Base-by-base conservation (phyloP, 306 rosid species). In the Vigna radiata region DNA sequence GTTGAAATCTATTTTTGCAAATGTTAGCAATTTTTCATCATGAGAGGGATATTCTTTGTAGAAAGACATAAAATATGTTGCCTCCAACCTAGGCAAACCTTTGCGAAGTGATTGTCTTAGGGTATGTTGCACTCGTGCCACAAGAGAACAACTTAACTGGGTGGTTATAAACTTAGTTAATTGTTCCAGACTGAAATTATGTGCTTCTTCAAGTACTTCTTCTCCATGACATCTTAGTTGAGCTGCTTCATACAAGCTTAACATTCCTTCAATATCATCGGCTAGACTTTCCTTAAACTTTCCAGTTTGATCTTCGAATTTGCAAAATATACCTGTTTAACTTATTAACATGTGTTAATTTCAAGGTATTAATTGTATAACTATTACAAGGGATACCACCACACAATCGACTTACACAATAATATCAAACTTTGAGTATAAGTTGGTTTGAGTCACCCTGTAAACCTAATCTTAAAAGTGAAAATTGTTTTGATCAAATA, bases 1-100 rank as follows among this genome's bases (percentile, higher is more conserved):
- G 52, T 85, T 88, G 75, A 87, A 90, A 72, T 90, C 90, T 5
- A 86, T 1, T 65, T 81, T 90, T 10, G 88, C 87, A 21, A 90
- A 70, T 0, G 59, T 71, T 3, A 88, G 61, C 23, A 90, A 59
- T 44, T 16, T 56, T 43, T 70, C 27, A 36, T 75, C 75, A 7
- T 85, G 86, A 0, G 83, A 81, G 31, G 88, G 73, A 8, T 85
- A 49, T 29, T 85, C 54, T 2, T 83, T 74, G 53, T 90, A 86
- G 8, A 76, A 39, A 3, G 83, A 68, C 6, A 88, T 75, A 36
- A 76, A 85, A 19, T 63, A 5, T 27, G 75, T 70, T 1, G 92
- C 87, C 39, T 73, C 84, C 0, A 84, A 7, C 62, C 92, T 77
- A 4, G 83, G 78, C 21, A 88, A 7, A 46, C 43, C 74, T 16